Evolutionary conservation across 805 yeast genomes (phyloP), one percentile per base, ranked within the genome.

Genomic region (Pichia heedii): DNA sequence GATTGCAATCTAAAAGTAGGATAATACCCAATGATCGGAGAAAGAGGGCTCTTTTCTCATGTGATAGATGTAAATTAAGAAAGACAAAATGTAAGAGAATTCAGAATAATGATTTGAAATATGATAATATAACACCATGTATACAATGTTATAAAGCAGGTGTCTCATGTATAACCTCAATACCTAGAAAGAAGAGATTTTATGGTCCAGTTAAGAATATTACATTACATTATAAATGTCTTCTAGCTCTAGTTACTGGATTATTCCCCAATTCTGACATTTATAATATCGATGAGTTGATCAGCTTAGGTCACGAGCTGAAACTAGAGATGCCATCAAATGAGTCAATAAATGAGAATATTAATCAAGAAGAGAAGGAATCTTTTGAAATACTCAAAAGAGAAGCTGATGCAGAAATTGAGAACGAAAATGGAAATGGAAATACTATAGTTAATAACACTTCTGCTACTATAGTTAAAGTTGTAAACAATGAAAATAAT

Each of bases 211-310:
- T 67, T 5, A 71, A 69, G 46, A 67, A 70, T 46, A 56, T 70
- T 20, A 64, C 68, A 0, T 50, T 65, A 9, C 76, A 71, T 50
- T 70, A 71, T 46, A 67, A 64, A 46, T 67, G 71, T 34, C 55
- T 71, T 7, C 40, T 63, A 27, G 55, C 63, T 13, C 46, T 71
- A 21, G 65, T 70, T 3, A 56, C 61, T 9, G 71, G 70, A 0
- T 51, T 71, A 5, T 69, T 67, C 45, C 76, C 76, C 0, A 69
- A 69, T 39, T 57, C 63, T 18, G 76, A 71, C 47, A 60, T 67
- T 24, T 65, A 67, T 49, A 68, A 63, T 43, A 65, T 70, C 33
- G 70, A 69, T 34, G 68, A 63, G 22, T 45, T 73, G 34, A 61
- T 66, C 16, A 66, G 63, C 22, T 47, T 68, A 18, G 73, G 71